Evolutionary conservation across 306 rosid genomes (phyloP), one percentile per base, ranked within the genome.

Genomic region (Lithocarpus polystachyus): DNA sequence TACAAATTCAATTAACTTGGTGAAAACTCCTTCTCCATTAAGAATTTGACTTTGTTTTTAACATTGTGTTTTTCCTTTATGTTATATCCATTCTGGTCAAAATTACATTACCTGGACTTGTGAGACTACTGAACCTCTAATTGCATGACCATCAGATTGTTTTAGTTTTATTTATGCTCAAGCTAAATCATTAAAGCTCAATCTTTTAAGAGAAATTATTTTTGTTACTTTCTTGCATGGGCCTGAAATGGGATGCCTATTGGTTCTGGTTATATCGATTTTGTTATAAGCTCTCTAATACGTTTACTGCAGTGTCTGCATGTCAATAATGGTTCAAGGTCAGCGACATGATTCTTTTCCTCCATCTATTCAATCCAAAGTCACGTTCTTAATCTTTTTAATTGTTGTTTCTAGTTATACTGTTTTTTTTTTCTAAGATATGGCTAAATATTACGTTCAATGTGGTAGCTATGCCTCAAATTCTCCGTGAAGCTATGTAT

Each of bases 221-320:
- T 64, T 29, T 72, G 29, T 26, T 72, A 43, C 29, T 28, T 54
- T 65, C 35, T 10, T 67, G 51, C 64, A 53, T 75, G 26, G 19
- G 56, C 68, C 82, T 73, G 73, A 52, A 69, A 62, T 48, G 72
- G 72, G 26, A 65, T 22, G 14, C 4, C 76, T 67, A 57, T 62
- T 73, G 75, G 33, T 74, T 75, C 26, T 56, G 55, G 57, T 86
- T 68, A 72, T 22, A 19, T 73, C 31, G 76, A 75, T 77, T 84
- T 80, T 20, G 74, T 75, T 77, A 19, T 75, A 73, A 75, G 76
- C 75, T 82, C 68, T 72, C 83, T 80, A 12, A 77, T 87, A 76
- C 40, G 77, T 75, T 77, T 23, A 31, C 53, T 91, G 84, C 90
- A 95, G 99, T 75, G 91, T 88, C 83, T 95, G 86, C 89, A 87